Evolutionary conservation across 1,284 basidiomycete species (phyloP).

Genomic region (Bjerkandera adusta): DNA sequence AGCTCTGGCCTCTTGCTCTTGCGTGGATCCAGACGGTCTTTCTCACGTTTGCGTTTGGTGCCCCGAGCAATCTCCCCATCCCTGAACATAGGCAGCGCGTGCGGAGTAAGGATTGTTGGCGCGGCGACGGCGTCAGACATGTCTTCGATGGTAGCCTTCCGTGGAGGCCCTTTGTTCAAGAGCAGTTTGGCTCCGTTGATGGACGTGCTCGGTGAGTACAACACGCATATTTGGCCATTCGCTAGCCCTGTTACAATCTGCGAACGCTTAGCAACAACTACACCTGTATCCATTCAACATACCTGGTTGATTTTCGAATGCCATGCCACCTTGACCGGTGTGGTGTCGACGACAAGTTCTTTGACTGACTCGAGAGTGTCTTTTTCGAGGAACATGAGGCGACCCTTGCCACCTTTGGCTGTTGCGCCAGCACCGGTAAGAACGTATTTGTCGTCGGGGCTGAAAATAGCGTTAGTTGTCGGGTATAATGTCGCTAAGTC

Average conservation of each 20-base stretch:
- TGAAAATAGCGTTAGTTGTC: slow-evolving; percentile 90
- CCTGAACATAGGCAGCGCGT: slow-evolving; percentile 85
- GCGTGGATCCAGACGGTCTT: slow-evolving; percentile 82
- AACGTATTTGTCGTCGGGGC: slow-evolving; percentile 85
- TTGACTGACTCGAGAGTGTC: slow-evolving; percentile 68
- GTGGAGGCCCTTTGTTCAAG: slow-evolving; percentile 71
- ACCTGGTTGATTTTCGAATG: slow-evolving; percentile 98
- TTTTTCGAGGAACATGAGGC: slow-evolving; percentile 72
- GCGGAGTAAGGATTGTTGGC: slow-evolving; percentile 86
- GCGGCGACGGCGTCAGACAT: slow-evolving; percentile 81
- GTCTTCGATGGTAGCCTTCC: slow-evolving; percentile 77
- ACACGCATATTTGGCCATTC: slow-evolving; percentile 84
- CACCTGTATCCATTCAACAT: too few relatives aligned
- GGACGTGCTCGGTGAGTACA: slow-evolving; percentile 88
- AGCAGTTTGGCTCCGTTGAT: slow-evolving; percentile 90
- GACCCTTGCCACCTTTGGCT: slow-evolving; percentile 65
- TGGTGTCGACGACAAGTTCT: slow-evolving; percentile 64
- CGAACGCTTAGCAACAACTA: too few relatives aligned
- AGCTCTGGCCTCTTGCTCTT: slow-evolving; percentile 91
- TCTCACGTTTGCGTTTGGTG: slow-evolving; percentile 84
- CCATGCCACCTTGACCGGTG: slow-evolving; percentile 88
- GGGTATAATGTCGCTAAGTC: slow-evolving; percentile 81
- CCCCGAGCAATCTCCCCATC: slow-evolving; percentile 75
- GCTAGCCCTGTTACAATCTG: slow-evolving; percentile 86
- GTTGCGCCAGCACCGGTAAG: slow-evolving; percentile 78